phyloP scores from a whole-genome alignment of 495 filamentous ascomycete genomes.

The Penicillium manginii region DNA sequence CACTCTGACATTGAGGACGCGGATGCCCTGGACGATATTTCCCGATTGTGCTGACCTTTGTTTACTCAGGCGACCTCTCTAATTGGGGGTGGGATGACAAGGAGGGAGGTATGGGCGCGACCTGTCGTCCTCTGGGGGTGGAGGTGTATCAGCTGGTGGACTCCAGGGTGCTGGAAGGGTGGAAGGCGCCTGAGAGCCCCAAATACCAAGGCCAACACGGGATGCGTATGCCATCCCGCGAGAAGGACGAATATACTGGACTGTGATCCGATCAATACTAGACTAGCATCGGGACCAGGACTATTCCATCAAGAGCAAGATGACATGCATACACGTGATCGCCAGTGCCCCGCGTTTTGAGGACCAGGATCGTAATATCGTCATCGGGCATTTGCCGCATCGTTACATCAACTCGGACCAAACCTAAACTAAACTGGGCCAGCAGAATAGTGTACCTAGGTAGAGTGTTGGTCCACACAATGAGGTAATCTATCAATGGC shows the following conservation, averaged over 20 bases:
- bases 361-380: slow-evolving; percentile 7
- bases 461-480: background rate
- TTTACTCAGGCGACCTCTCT: slow-evolving; percentile 63
- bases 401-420: slow-evolving; percentile 25
- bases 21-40: too few species aligned
- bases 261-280: slow-evolving; percentile 16
- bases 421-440: slow-evolving; percentile 4
- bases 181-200: slow-evolving; percentile 60
- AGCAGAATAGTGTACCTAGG: background rate
- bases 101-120: slow-evolving; percentile 68
- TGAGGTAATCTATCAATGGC: slow-evolving; percentile 6
- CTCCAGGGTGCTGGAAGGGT: slow-evolving; percentile 53
- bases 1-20: slow-evolving; percentile 1
- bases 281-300: too few species aligned
- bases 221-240: slow-evolving; percentile 51
- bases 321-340: slow-evolving; percentile 25
- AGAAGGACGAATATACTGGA: slow-evolving; percentile 38
- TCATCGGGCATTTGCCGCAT: slow-evolving; percentile 24
- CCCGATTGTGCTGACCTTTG: slow-evolving; percentile 31
- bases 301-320: background rate
- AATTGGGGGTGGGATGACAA: slow-evolving; percentile 76
- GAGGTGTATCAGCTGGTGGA: slow-evolving; percentile 68
- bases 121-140: slow-evolving; percentile 72
- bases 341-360: slow-evolving; percentile 28
- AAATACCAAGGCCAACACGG: slow-evolving; percentile 71